Evolutionary conservation across 306 rosid species (phyloP).

Genomic region (Lathyrus oleraceus): DNA sequence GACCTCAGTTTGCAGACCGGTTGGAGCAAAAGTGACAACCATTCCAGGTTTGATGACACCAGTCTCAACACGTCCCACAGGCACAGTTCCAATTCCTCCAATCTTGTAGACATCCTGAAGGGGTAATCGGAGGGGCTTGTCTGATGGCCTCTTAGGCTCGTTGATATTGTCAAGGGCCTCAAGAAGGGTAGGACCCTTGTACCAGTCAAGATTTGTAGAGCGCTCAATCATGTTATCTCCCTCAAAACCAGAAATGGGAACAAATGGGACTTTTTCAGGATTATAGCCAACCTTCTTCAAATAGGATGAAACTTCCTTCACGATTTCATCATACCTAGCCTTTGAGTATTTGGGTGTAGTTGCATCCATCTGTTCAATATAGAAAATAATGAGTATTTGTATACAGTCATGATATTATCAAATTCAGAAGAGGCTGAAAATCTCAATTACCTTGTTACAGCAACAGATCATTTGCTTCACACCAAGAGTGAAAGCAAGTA

Average conservation of each 20-base stretch:
- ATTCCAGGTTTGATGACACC: conserved; percentile 77
- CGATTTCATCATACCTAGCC: conserved; percentile 85
- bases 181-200: conserved; percentile 95
- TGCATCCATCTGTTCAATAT: conserved; percentile 71
- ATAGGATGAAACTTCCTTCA: conserved; percentile 92
- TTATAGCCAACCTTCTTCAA: conserved; percentile 91
- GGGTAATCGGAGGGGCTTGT: conserved; percentile 88
- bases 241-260: conserved; percentile 93
- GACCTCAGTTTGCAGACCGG: conserved; percentile 78
- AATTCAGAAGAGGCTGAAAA: not conserved
- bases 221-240: conserved; percentile 95
- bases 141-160: conserved; percentile 88
- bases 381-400: not conserved
- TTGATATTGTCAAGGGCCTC: conserved; percentile 76
- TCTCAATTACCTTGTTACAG: conserved; percentile 68
- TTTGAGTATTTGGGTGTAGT: conserved; percentile 88
- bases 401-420: not conserved
- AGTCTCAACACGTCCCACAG: conserved; percentile 91
- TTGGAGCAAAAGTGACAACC: conserved; percentile 70
- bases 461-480: conserved; percentile 95
- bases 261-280: conserved; percentile 82
- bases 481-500: conserved; percentile 93
- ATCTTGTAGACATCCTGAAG: conserved; percentile 98
- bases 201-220: conserved; percentile 93
- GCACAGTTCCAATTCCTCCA: conserved; percentile 95